These are phyloP conservation scores for Xerocomellus dryophilus DNA, from an alignment of 768 basidiomycete genomes.

Conservation along the genomic window DNA sequence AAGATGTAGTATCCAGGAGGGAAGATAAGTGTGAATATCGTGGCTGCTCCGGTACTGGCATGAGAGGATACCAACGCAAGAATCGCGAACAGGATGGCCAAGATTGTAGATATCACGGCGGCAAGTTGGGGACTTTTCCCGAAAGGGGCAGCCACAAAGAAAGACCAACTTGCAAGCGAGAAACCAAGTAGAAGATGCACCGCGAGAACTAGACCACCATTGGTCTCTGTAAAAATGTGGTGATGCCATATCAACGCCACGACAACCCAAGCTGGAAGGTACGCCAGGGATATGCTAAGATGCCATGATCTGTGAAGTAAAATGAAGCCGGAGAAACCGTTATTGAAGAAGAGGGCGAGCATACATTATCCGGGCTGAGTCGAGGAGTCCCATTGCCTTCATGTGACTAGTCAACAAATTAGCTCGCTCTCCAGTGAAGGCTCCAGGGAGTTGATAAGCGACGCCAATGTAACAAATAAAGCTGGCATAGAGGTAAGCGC, in stretches of 20 bases:
- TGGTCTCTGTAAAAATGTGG: slow-evolving; percentile 62
- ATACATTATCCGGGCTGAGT: slow-evolving; percentile 63
- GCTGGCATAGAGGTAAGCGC: slow-evolving; percentile 31
- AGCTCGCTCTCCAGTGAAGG: slow-evolving; percentile 64
- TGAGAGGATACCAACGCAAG: slow-evolving; percentile 53
- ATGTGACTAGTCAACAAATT: slow-evolving; percentile 64
- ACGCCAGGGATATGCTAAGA: slow-evolving; percentile 57
- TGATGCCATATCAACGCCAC: slow-evolving; percentile 63
- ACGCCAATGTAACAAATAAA: slow-evolving; percentile 73
- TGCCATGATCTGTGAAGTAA: slow-evolving; percentile 53
- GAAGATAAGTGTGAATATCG: slow-evolving; percentile 67
- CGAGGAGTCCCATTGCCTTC: slow-evolving; percentile 76
- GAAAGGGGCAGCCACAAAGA: slow-evolving; percentile 68
- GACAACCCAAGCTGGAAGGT: slow-evolving; percentile 76
- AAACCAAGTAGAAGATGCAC: slow-evolving; percentile 68
- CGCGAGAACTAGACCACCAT: slow-evolving; percentile 54
- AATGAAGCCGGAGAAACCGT: neutral
- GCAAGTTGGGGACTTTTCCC: slow-evolving; percentile 72
- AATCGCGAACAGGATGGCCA: slow-evolving; percentile 64
- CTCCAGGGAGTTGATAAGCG: slow-evolving; percentile 73
- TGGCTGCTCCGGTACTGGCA: slow-evolving; percentile 44
- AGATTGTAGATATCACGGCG: slow-evolving; percentile 62
- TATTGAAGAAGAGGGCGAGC: slow-evolving; percentile 11
- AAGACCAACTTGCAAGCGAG: slow-evolving; percentile 66
- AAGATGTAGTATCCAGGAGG: slow-evolving; percentile 78